A percentile compares a stretch with the other conserved stretches of the same genome.
Conservation (phyloP, 768 basidiomycete species). For the Leccinellum albellum region DNA sequence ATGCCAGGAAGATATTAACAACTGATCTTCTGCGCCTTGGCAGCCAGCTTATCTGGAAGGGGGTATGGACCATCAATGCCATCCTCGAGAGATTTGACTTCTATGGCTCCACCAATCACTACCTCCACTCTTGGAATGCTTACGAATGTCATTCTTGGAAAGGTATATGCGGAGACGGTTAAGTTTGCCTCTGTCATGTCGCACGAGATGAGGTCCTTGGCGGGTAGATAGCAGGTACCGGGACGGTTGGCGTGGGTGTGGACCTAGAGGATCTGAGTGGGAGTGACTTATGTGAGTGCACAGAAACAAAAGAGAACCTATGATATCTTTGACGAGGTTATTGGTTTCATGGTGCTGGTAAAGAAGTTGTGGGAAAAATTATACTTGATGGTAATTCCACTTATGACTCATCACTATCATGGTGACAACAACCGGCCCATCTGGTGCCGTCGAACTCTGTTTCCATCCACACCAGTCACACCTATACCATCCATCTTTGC, state of each 20-base stretch:
- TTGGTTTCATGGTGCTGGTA: constrained; percentile 63
- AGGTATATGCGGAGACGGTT: constrained; percentile 90
- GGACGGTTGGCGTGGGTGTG: constrained; percentile 77
- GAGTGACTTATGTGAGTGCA: not conserved
- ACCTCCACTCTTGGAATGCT: constrained; percentile 87
- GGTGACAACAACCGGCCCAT: too few species aligned
- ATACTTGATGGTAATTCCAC: too few species aligned
- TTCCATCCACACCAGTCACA: too few species aligned
- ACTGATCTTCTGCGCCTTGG: constrained; percentile 85
- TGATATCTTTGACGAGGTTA: constrained; percentile 92
- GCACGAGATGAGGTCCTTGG: constrained; percentile 96
- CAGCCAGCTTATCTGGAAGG: constrained; percentile 61
- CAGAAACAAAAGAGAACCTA: constrained; percentile 39
- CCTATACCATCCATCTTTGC: too few species aligned
- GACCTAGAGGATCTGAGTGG: constrained; percentile 77
- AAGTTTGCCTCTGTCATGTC: constrained; percentile 90
- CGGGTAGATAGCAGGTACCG: constrained; percentile 78
- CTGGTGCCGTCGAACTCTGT: too few species aligned
- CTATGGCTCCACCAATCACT: constrained; percentile 75
- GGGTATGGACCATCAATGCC: constrained; percentile 63
- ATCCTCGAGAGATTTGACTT: constrained; percentile 81
- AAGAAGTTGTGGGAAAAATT: too few species aligned
- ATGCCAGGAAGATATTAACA: too few species aligned
- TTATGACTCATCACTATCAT: too few species aligned
- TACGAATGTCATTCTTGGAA: constrained; percentile 96